These are phyloP conservation scores for Byssoonygena ceratinophila DNA, from an alignment of 2,329 filamentous ascomycete species.

Conservation along the genomic window DNA sequence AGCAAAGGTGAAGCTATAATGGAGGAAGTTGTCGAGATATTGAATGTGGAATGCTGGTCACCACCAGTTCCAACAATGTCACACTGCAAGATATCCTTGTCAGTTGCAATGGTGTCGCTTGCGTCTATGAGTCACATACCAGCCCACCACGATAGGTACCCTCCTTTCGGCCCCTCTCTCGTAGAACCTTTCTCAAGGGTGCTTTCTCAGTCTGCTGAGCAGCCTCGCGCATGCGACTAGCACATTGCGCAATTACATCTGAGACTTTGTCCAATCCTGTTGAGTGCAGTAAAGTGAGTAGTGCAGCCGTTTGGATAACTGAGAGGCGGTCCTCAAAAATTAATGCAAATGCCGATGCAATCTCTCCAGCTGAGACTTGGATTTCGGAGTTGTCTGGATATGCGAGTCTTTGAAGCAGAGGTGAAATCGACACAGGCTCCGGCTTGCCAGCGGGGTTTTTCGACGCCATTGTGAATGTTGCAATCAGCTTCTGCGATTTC, in stretches of 20 bases:
- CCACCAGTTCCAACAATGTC: constrained; percentile 97
- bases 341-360: constrained; percentile 77
- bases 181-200: constrained; percentile 52
- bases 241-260: constrained; percentile 77
- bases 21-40: constrained; percentile 89
- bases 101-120: constrained; percentile 1
- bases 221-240: constrained; percentile 70
- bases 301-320: constrained; percentile 74
- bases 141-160: constrained; percentile 73
- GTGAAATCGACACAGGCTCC: constrained; percentile 38
- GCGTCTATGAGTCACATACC: constrained; percentile 43
- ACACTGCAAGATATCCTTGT: constrained; percentile 40
- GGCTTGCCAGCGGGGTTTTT: constrained; percentile 19
- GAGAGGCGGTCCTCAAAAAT: constrained; percentile 87
- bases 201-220: constrained; percentile 60
- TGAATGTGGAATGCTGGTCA: constrained; percentile 95
- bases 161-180: constrained; percentile 50
- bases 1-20: constrained; percentile 81
- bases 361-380: constrained; percentile 62
- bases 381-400: constrained; percentile 36
- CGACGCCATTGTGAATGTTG: constrained; percentile 8
- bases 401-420: constrained; percentile 40
- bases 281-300: constrained; percentile 86
- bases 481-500: not conserved
- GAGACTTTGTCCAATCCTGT: constrained; percentile 73